phyloP scores from a whole-genome alignment of 305 asterid species.

The Fraxinus angustifolia region DNA sequence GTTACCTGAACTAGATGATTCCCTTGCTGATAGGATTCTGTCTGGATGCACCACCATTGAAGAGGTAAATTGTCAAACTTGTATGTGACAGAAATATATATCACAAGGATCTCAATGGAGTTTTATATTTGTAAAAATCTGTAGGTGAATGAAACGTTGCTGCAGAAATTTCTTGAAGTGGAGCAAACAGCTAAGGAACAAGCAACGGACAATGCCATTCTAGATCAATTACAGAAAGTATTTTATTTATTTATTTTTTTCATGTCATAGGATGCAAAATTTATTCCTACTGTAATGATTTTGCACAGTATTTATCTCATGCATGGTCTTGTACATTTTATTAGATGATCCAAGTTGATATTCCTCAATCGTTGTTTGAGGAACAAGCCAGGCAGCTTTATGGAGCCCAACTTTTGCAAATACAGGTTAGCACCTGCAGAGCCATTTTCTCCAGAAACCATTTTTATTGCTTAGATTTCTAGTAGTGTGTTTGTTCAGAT shows the following conservation, averaged over 20 bases:
- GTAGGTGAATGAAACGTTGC: conserved; percentile 70
- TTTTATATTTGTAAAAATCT: conserved; percentile 10
- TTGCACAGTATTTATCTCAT: neutral
- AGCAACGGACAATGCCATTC: conserved; percentile 90
- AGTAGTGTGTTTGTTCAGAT: neutral
- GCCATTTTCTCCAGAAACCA: neutral
- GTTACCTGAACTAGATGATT: conserved; percentile 70
- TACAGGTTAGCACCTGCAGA: conserved; percentile 52
- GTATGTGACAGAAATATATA: neutral
- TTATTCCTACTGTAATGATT: neutral
- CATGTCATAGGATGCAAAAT: neutral
- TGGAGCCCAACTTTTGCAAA: conserved; percentile 86
- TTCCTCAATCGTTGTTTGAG: conserved; percentile 81
- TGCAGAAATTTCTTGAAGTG: conserved; percentile 66
- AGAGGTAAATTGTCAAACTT: conserved; percentile 49
- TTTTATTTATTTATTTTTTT: neutral
- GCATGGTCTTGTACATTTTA: conserved; percentile 20
- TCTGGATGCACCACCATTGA: conserved; percentile 70
- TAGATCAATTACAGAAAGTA: conserved; percentile 78
- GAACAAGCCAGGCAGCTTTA: conserved; percentile 96
- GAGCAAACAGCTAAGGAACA: conserved; percentile 93
- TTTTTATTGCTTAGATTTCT: neutral
- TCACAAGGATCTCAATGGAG: conserved; percentile 7
- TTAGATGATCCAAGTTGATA: conserved; percentile 81
- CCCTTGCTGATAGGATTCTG: conserved; percentile 71